Evolutionary conservation across 2,329 filamentous ascomycete species (phyloP).

Genomic region (Fusarium denticulatum): DNA sequence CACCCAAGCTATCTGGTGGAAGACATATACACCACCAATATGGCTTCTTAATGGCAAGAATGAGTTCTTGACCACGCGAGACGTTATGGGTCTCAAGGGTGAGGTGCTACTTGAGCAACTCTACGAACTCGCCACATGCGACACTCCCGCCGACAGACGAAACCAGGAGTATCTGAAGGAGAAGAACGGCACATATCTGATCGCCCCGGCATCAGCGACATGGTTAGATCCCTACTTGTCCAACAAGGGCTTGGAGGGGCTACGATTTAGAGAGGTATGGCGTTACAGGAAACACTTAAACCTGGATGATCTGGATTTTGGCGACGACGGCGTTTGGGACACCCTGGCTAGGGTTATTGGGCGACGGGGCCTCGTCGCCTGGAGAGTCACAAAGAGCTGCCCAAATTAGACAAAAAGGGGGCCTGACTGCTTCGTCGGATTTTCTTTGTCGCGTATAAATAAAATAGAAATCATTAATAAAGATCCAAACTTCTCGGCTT

Average conservation of each 20-base stretch:
- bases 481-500: constrained; percentile 19
- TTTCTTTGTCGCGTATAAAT: constrained; percentile 23
- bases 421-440: background rate
- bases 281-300: constrained; percentile 74
- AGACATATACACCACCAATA: constrained; percentile 83
- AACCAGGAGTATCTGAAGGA: constrained; percentile 68
- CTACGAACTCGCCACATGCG: constrained; percentile 68
- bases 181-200: constrained; percentile 73
- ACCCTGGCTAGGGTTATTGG: constrained; percentile 75
- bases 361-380: constrained; percentile 68
- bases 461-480: constrained; percentile 35
- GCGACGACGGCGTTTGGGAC: constrained; percentile 77
- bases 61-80: constrained; percentile 73
- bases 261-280: constrained; percentile 77
- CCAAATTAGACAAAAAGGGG: constrained; percentile 26
- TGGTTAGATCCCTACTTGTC: constrained; percentile 73
- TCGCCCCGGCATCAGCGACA: constrained; percentile 76
- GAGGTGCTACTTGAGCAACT: constrained; percentile 68
- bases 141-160: constrained; percentile 65
- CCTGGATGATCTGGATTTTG: constrained; percentile 83
- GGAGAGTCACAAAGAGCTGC: constrained; percentile 73
- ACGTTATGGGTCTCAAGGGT: constrained; percentile 78
- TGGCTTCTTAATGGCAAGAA: constrained; percentile 84
- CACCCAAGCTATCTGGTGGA: constrained; percentile 82
- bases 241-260: constrained; percentile 67